Percentiles rank a stretch among this genome's conserved stretches.
Conservation (phyloP, 2,329 filamentous ascomycete species). For the Fusarium sp. region DNA sequence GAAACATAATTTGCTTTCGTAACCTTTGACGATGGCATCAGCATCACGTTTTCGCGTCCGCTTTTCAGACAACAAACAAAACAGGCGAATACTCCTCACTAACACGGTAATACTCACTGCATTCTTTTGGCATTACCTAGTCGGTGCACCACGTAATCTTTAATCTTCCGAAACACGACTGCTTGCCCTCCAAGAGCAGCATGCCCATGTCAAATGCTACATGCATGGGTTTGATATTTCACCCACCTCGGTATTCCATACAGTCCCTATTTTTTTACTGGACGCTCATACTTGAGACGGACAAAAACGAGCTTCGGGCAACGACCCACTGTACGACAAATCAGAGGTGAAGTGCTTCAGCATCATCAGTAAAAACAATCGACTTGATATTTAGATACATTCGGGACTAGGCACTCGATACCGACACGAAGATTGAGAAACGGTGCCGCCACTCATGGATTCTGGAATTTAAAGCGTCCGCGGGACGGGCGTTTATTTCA, state of each 20-base stretch:
- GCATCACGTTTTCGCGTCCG: neutral
- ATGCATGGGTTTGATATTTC: constrained; percentile 21
- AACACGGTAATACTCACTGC: constrained; percentile 2
- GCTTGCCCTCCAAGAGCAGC: constrained; percentile 32
- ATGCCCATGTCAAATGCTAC: constrained; percentile 23
- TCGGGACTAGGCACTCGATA: neutral
- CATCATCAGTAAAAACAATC: constrained; percentile 6
- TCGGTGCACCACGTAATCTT: constrained; percentile 43
- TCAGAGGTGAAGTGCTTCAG: constrained; percentile 15
- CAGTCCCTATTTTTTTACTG: constrained; percentile 28
- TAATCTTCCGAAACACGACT: constrained; percentile 45
- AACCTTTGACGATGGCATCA: constrained; percentile 1
- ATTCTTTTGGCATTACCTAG: constrained; percentile 35
- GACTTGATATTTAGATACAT: constrained; percentile 6
- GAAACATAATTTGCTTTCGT: neutral
- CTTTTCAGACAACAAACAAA: neutral
- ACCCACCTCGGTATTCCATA: constrained; percentile 34
- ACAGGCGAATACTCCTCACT: neutral
- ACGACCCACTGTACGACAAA: constrained; percentile 11
- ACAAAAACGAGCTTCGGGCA: constrained; percentile 23
- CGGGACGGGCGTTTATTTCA: constrained; percentile 30
- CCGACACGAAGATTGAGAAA: neutral
- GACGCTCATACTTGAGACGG: constrained; percentile 16
- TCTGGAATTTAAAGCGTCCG: constrained; percentile 8
- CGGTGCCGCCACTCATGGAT: neutral